phyloP scores from a whole-genome alignment of 257 asterid genomes.

The Solanum tacnaense region DNA sequence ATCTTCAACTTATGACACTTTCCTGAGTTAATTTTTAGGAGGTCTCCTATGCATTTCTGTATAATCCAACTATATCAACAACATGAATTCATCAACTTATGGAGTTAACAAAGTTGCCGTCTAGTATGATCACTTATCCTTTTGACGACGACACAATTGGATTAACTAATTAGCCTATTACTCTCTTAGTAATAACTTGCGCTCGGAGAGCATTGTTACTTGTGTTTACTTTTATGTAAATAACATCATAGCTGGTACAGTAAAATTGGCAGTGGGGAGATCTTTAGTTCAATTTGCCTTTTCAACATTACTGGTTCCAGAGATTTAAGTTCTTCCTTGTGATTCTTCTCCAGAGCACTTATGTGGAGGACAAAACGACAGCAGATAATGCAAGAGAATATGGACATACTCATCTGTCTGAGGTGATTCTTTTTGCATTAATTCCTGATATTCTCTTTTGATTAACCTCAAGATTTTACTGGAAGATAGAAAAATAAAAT shows the following conservation, averaged over 20 bases:
- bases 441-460: background rate
- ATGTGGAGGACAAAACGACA: conserved; percentile 44
- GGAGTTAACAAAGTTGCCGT: background rate
- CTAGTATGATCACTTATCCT: background rate
- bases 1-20: background rate
- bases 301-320: background rate
- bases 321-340: background rate
- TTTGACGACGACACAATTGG: background rate
- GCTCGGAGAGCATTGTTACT: background rate
- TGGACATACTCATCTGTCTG: conserved; percentile 93
- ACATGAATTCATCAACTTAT: background rate
- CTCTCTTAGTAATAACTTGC: background rate
- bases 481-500: background rate
- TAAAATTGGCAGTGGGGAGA: background rate
- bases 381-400: conserved; percentile 70
- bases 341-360: conserved; percentile 62
- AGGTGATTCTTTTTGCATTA: conserved; percentile 29
- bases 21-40: background rate
- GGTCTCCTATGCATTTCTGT: background rate
- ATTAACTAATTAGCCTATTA: background rate
- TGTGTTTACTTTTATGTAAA: background rate
- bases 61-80: background rate
- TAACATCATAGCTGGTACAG: background rate
- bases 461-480: background rate
- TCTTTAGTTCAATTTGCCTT: background rate